Base-by-base conservation (phyloP, 2,329 filamentous ascomycete genomes). In the Trichoderma hamatum region DNA sequence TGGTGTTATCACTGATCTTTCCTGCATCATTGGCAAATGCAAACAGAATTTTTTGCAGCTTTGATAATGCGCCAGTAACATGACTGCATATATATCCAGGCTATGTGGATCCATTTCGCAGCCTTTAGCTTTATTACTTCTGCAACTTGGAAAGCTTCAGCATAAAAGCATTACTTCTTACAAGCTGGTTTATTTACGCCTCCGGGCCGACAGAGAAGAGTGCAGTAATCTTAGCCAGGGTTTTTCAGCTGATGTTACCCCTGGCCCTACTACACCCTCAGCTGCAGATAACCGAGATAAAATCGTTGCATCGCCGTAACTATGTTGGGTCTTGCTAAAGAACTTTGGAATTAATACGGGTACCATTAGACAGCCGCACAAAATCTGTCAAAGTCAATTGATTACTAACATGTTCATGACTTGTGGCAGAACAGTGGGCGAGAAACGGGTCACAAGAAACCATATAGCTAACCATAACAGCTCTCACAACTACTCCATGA, bases 231-330 rank as follows among this genome's bases (percentile, higher is more conserved):
- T 28, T 26, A n/a, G 21, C 63, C 26, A 46, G 54, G 63, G 2
- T 46, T 28, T 51, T 49, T 67, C 63, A 67, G 63, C 63, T 54
- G 63, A 54, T 58, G 43, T 54, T 34, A 24, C 63, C 63, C 63
- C 54, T 59, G 63, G 54, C 54, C 63, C 54, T 59, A 43, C 21
- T 56, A 52, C 34, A 36, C 62, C 26, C 36, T 69, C 59, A 65
- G 60, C 67, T 69, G 61, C 61, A 65, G 60, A 69, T 69, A 69
- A 54, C 54, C 67, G 67, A 69, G 67, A 69, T 69, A 55, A n/a
- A 69, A 61, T 49, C 39, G 52, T 39, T 69, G 30, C 60, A 69
- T 69, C 60, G 55, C 39, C 51, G 52, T 52, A 69, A 64, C 55
- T 63, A 19, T 39, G 55, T 51, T 67, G n/a, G 36, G 54, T 30